Evolutionary conservation across 2,329 filamentous ascomycete species (phyloP).

Genomic region (Fusarium algeriense): DNA sequence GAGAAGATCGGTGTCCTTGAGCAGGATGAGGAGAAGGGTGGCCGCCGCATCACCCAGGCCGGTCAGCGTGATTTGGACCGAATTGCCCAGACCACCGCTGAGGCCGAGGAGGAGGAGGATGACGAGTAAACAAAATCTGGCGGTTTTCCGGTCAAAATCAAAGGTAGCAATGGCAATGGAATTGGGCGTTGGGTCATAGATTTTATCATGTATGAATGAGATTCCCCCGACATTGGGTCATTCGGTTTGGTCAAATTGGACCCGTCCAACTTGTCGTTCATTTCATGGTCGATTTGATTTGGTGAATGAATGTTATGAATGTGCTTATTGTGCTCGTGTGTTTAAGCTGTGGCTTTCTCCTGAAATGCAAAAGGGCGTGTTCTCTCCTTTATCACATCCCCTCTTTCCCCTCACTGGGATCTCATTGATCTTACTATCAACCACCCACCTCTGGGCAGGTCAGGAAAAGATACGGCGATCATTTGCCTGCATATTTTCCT

Average conservation of each 20-base stretch:
- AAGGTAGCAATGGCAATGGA: constrained; percentile 47
- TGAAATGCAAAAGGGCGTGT: not conserved
- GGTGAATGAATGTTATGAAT: constrained; percentile 18
- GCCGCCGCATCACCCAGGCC: constrained; percentile 96
- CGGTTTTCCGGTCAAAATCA: constrained; percentile 36
- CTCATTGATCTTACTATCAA: not conserved
- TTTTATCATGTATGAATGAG: constrained; percentile 58
- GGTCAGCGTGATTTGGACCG: constrained; percentile 99
- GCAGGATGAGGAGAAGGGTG: constrained; percentile 98
- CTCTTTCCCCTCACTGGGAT: not conserved
- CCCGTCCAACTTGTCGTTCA: constrained; percentile 48
- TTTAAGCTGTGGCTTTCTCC: not conserved
- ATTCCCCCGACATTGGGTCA: constrained; percentile 54
- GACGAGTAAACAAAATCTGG: constrained; percentile 70
- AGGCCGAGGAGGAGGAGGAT: constrained; percentile 76
- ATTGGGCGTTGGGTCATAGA: constrained; percentile 58
- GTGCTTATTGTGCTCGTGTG: not conserved
- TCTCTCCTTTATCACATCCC: not conserved
- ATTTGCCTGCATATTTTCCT: not conserved
- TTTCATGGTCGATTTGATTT: constrained; percentile 14
- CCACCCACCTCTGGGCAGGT: not conserved
- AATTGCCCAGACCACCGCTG: constrained; percentile 84
- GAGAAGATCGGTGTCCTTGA: constrained; percentile 99
- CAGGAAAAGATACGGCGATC: not conserved
- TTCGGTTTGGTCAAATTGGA: constrained; percentile 53